Evolutionary conservation across 306 rosid genomes (phyloP), one percentile per base, ranked within the genome.

Genomic region (Prinsepia uniflora): DNA sequence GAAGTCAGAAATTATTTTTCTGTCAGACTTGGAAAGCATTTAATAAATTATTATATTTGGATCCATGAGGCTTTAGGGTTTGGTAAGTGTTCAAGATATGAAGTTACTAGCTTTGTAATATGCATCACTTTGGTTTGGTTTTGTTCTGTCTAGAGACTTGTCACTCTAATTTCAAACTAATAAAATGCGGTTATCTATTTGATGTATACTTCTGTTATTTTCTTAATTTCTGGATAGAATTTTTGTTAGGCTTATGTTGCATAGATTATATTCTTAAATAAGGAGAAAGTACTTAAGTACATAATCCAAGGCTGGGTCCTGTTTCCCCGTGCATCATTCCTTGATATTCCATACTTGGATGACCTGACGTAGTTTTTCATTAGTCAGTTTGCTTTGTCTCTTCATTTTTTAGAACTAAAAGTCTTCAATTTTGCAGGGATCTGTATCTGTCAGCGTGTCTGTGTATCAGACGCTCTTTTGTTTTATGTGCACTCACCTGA

Each of bases 391-490:
- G 6, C 39, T n/a, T 40, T 63, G 36, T 68, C 11, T 67, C 41
- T 11, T 68, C 6, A 43, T 73, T 60, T 68, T 72, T 49, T 61
- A 48, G 75, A 72, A 63, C 44, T 72, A 46, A 44, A 72, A 63
- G 18, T 49, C 43, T 79, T 78, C 57, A 30, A 45, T 78, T 72
- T 81, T 74, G 39, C 96, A 92, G 98, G 98, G 98, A 72, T 82
- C 98, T 60, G 8, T 92, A 76, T 92, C 98, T 44, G 87, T 92
- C 74, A 89, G 96, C 89, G 89, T 92, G 96, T 89, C 98, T 45
- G 68, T 92, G 74, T 85, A 92, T 76, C 98, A 92, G 87, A 89
- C 98, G 1, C 82, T 85, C 40, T 92, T 92, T 73, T 92, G 98
- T 83, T 92, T 92, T 68, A 80, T 92, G 83, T 89, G 98, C 79